Conservation (phyloP, 495 filamentous ascomycete genomes). For the Aspergillus sclerotiicarbonarius region DNA sequence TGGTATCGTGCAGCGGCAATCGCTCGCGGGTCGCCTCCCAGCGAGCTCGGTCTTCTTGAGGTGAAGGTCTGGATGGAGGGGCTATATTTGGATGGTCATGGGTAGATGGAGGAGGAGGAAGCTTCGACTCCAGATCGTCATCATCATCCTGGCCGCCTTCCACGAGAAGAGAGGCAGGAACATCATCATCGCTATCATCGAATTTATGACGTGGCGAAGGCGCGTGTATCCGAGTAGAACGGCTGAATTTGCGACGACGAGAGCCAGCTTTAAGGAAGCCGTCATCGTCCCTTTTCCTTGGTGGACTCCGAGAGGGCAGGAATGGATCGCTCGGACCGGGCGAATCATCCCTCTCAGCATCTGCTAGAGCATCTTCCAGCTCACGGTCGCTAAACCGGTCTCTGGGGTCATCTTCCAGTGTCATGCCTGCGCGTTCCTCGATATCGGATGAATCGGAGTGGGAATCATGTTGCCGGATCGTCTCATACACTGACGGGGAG, state of each 20-base stretch:
- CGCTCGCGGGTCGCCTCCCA: conserved; percentile 66
- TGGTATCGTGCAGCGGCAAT: conserved; percentile 44
- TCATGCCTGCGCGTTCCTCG: conserved; percentile 67
- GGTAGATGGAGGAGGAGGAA: conserved; percentile 35
- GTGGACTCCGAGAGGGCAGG: conserved; percentile 20
- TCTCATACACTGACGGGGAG: conserved; percentile 69
- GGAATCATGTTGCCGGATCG: conserved; percentile 61
- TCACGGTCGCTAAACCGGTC: conserved; percentile 70
- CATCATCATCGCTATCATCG: conserved; percentile 87
- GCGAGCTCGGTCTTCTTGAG: conserved; percentile 52
- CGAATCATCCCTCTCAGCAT: conserved; percentile 59
- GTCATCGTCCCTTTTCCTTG: conserved; percentile 11
- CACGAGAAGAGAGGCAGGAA: conserved; percentile 83
- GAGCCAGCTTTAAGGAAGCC: conserved; percentile 20
- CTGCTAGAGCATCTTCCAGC: conserved; percentile 61
- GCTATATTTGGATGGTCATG: conserved; percentile 29
- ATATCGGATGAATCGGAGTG: conserved; percentile 57
- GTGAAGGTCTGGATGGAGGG: conserved; percentile 48
- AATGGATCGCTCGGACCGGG: conserved; percentile 56
- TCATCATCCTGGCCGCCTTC: conserved; percentile 54
- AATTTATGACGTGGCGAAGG: conserved; percentile 41
- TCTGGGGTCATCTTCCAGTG: conserved; percentile 63
- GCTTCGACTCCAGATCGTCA: conserved; percentile 32
- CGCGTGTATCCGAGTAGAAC: conserved; percentile 35
- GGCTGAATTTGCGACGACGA: conserved; percentile 30